Evolutionary conservation across 805 yeast species (phyloP), one percentile per base, ranked within the genome.

Genomic region (Yarrowia sp.): DNA sequence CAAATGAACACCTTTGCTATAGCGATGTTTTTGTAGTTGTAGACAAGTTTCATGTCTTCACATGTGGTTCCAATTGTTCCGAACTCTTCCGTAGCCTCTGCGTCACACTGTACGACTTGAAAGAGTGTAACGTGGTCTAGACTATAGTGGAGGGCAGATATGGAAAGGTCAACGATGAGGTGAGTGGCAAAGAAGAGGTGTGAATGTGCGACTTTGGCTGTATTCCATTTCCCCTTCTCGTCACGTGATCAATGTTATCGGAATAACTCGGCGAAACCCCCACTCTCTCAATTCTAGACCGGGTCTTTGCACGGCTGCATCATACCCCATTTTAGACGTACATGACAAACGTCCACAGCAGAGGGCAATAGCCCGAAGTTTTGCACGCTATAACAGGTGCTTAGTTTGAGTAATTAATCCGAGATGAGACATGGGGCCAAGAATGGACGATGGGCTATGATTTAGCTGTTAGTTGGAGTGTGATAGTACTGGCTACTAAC

Each of bases 301-400:
- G 24, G 12, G 7, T 33, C 19, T 1, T 50, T 12, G 56, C 30
- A 50, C 56, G 56, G 56, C 56, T 50, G 56, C 36, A 50, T 20
- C 30, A 34, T 13, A 50, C 55, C 55, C 55, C 55, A 49, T 49
- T 49, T 50, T 50, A 50, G 56, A 50, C 56, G 56, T 13, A 56
- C 64, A 56, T 43, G 52, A 56, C 52, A 30, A 56, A 56, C 49
- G 44, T 36, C 36, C 49, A 56, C 20, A 38, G 20, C n/a, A 9
- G 14, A 30, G 9, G 19, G 61, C 5, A 13, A n/a, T 9, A 9
- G 36, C 9, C 36, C 13, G 36, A 47, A 30, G 33, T 47, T 47
- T 47, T 15, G 52, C 52, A 20, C 14, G 36, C 38, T 47, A 30
- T 19, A 9, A 14, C 9, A 24, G 12, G 20, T n/a, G 3, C 1